Conservation (phyloP, 2,329 filamentous ascomycete genomes). For the Dendrostoma leiphaemia region DNA sequence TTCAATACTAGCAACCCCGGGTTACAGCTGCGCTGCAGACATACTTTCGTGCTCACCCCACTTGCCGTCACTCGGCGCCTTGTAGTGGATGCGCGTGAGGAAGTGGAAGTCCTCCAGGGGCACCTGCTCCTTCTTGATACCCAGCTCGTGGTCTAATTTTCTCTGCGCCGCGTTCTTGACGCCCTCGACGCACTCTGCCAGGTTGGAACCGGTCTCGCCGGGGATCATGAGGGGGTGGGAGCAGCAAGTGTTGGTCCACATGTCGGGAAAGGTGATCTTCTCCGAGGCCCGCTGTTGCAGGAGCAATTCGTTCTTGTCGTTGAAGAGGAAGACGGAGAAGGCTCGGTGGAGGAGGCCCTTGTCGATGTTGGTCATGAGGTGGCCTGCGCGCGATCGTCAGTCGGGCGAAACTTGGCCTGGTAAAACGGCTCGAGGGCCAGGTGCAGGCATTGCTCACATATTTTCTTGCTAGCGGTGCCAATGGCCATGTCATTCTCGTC, state of each 20-base stretch:
- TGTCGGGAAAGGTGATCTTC: slow-evolving; percentile 98
- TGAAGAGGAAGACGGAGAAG: slow-evolving; percentile 97
- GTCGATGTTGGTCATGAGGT: slow-evolving; percentile 98
- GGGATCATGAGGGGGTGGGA: slow-evolving; percentile 93
- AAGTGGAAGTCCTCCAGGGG: slow-evolving; percentile 90
- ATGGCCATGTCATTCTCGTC: slow-evolving; percentile 91
- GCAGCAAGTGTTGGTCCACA: slow-evolving; percentile 99
- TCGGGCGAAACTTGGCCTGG: neutral
- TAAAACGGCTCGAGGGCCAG: neutral
- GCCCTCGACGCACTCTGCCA: slow-evolving; percentile 77
- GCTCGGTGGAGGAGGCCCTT: slow-evolving; percentile 93
- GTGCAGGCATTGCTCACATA: slow-evolving; percentile 61
- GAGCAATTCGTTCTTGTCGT: slow-evolving; percentile 86
- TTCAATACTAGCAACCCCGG: neutral
- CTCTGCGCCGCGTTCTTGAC: slow-evolving; percentile 90
- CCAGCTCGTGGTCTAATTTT: slow-evolving; percentile 92
- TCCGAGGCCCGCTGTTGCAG: slow-evolving; percentile 93
- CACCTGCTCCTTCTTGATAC: slow-evolving; percentile 85
- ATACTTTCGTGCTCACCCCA: slow-evolving; percentile 99
- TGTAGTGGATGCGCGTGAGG: slow-evolving; percentile 96
- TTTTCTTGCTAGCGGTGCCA: slow-evolving; percentile 96
- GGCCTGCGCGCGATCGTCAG: slow-evolving; percentile 56
- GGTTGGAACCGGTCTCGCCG: slow-evolving; percentile 80
- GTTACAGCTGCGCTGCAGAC: slow-evolving; percentile 32
- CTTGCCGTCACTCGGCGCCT: slow-evolving; percentile 92